Evolutionary conservation across 2,329 filamentous ascomycete genomes (phyloP), one percentile per base, ranked within the genome.

Genomic region (Aspergillus texensis): DNA sequence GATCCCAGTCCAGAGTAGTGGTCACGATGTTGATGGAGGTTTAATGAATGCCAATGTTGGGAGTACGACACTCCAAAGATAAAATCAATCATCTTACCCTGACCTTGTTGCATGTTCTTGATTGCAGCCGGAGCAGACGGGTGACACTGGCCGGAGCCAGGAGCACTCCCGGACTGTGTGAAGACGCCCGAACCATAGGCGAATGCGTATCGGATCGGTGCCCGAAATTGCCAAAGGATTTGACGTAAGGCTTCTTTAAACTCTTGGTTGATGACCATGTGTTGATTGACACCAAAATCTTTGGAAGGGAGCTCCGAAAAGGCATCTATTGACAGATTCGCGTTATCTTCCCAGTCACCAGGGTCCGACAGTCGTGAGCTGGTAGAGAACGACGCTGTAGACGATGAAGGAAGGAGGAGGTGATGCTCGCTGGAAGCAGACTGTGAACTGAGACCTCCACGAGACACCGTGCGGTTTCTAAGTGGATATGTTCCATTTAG

Each of bases 151-250:
- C 66, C 74, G 59, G 71, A 74, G 43, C 72, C 69, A 5, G 72
- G 69, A 52, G 81, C 77, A 48, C 77, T 76, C 68, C 85, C 85
- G 56, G 82, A 81, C 76, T 99, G 95, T 0, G 94, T 89, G 74
- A 99, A 99, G 11, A 99, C 95, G 4, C 95, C 95, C 6, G 94
- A 98, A 26, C 95, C 95, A 75, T 99, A 99, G 1, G 95, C 95
- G 77, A 99, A 97, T 16, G 94, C 94, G 81, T 98, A 98, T 61
- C 94, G 89, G 69, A 99, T 96, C 0, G 95, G 94, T 0, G 95
- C 94, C 58, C 90, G 86, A 78, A 99, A 98, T 72, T 96, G 88
- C 87, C 93, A 95, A 26, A 97, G 83, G 67, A 98, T 91, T 71
- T 93, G 88, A 60, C 94, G 88, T 72, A 99, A 80, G 14, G 90